Evolutionary conservation across 1,284 basidiomycete species (phyloP), one percentile per base, ranked within the genome.

Genomic region (Malassezia caprae): DNA sequence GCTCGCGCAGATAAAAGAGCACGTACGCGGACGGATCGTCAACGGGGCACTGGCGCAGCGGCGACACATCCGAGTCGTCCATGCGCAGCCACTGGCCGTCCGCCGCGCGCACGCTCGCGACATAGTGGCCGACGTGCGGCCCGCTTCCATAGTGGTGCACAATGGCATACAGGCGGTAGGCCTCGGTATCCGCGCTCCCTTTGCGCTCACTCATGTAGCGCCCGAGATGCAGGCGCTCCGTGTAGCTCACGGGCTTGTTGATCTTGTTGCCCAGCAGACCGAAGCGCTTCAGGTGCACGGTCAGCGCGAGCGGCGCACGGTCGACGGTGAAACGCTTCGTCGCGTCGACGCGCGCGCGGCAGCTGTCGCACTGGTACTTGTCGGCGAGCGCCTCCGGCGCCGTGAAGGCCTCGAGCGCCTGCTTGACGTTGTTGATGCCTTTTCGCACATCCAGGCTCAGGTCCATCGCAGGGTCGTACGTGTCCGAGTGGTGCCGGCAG

Each of bases 311-410:
- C 0, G 94, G 94, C 1, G 90, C 87, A 54, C 88, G 81, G 52
- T 93, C 83, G 51, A 99, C 79, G 13, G 86, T 87, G 73, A 94
- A 90, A 30, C 82, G 81, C 76, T 96, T 96, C 64, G 87, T 83
- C 4, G 90, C 90, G 54, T 83, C 81, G 44, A 93, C 90, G 44
- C 83, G 80, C 69, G 83, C 86, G 76, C 90, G 90, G 79, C 91
- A 94, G 72, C 88, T 89, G 75, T 98, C 93, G 76, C 94, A 99
- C 73, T 90, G 88, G 77, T 99, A 99, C 78, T 94, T 94, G 79
- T 98, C 90, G 5, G 84, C 82, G 50, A 98, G 77, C 63, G 81
- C 79, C 69, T 98, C 94, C 47, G 86, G 79, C 17, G 84, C 84
- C 19, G 87, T 82, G 68, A 96, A 96, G 60, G 83, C 85, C 37